These are phyloP conservation scores for Erodium chrysanthum DNA, from an alignment of 441 rosid species.

Conservation along the genomic window DNA sequence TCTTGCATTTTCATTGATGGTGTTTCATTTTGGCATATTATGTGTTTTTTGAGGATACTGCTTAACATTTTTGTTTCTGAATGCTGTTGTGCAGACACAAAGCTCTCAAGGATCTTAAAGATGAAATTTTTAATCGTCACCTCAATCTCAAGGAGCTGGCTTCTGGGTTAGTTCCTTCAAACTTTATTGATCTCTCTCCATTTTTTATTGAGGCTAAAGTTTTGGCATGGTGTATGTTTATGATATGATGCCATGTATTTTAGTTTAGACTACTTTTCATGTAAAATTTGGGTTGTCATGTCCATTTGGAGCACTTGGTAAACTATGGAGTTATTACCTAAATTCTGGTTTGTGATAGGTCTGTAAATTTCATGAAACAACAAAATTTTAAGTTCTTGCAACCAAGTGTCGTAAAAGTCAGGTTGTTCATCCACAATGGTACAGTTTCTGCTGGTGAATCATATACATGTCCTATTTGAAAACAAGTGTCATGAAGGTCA, in stretches of 20 bases:
- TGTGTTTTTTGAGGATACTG: background rate
- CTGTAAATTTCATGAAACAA: background rate
- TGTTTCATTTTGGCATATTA: background rate
- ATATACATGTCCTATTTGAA: background rate
- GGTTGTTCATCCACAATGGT: background rate
- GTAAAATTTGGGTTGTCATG: background rate
- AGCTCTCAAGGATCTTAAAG: conserved; percentile 71
- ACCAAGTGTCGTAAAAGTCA: background rate
- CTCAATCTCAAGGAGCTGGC: conserved; percentile 62
- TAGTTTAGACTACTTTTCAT: background rate
- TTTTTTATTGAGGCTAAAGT: background rate
- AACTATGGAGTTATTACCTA: background rate
- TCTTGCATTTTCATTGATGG: background rate
- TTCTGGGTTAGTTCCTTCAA: conserved; percentile 47
- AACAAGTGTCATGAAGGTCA: background rate
- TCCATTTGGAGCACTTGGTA: background rate
- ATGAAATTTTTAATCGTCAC: conserved; percentile 63
- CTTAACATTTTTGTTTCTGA: conserved; percentile 1
- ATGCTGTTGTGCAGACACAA: conserved; percentile 57
- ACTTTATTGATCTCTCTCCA: background rate
- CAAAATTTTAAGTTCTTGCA: background rate
- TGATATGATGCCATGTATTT: background rate
- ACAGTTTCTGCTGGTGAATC: background rate
- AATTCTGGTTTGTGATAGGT: background rate
- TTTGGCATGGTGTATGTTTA: background rate